phyloP scores from a whole-genome alignment of 2,329 filamentous ascomycete genomes.

The Aspergillus luchuensis region DNA sequence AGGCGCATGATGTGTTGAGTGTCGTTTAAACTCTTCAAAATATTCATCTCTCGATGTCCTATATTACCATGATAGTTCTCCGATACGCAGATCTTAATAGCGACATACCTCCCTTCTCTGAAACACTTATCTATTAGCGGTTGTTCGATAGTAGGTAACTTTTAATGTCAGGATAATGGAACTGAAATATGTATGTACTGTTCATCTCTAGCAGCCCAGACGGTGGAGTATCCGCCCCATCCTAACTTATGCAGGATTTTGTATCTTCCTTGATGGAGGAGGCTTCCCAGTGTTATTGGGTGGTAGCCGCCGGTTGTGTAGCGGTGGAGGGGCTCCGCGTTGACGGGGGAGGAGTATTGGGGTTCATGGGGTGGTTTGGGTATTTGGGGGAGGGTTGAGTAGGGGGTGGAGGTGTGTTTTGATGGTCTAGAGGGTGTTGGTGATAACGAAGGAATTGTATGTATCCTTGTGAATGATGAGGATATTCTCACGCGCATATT shows the following conservation, averaged over 20 bases:
- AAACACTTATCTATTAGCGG: not conserved
- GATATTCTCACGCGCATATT: too few species aligned
- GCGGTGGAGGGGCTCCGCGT: constrained; percentile 12
- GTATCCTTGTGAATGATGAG: too few species aligned
- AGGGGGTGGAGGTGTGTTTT: not conserved
- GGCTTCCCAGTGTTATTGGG: constrained; percentile 35
- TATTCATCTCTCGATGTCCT: constrained; percentile 22
- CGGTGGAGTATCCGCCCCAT: constrained; percentile 39
- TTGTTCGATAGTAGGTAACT: constrained; percentile 1
- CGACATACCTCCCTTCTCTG: constrained; percentile 26
- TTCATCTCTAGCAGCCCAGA: constrained; percentile 40
- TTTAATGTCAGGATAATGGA: not conserved
- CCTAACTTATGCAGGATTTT: constrained; percentile 43
- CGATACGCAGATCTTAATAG: constrained; percentile 28
- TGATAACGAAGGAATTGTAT: too few species aligned
- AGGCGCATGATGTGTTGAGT: constrained; percentile 38
- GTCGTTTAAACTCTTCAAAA: constrained; percentile 15
- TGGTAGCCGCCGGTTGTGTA: constrained; percentile 35
- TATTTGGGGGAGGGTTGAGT: not conserved
- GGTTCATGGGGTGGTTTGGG: too few species aligned
- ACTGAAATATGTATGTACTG: constrained; percentile 15
- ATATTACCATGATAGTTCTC: constrained; percentile 9
- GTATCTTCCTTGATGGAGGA: constrained; percentile 34
- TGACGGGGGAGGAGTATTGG: not conserved
- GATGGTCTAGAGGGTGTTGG: too few species aligned